Evolutionary conservation across 169 alveolate species (phyloP), one percentile per base, ranked within the genome.

Genomic region (Plasmodium inui): DNA sequence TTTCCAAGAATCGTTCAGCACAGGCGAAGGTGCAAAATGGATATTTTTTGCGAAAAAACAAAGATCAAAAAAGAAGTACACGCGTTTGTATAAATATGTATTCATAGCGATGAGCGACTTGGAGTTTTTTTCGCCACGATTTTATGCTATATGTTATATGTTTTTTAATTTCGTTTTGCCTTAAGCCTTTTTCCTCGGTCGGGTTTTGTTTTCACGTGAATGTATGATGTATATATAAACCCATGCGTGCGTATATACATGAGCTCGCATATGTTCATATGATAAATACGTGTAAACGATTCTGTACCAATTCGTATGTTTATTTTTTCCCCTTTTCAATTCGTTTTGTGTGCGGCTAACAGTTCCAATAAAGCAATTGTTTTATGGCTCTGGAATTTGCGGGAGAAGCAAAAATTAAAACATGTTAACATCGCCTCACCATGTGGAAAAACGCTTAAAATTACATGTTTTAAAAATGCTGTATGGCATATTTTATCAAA

Each of bases 341-440:
- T 67, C 76, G 14, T 3, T 79, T 44, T 79, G 84, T 79, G 84
- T 79, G 72, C 70, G 50, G 32, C 44, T 34, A 79, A 79, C 37
- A 79, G n/a, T 39, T 2, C 30, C 14, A 79, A 41, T 14, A 79
- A 44, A 28, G 84, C 70, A 79, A 79, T 14, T 44, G 22, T 79
- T 79, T 79, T 39, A 6, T 41, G 14, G 34, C 57, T 79, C 44
- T 41, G 34, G 39, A 41, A 67, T 22, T 67, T 79, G 30, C 32
- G 84, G 70, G 84, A n/a, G 84, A 19, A 79, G 55, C 22, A 79
- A 79, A 41, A 79, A 37, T 32, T 79, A 19, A 79, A 79, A 79
- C 84, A 41, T 39, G 17, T 79, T 79, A n/a, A 22, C 46, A 67
- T 19, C 14, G 74, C 50, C 28, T 39, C 57, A 37, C 57, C 70